Evolutionary conservation across 2,329 filamentous ascomycete genomes (phyloP).

Genomic region (Trichoderma sp.): DNA sequence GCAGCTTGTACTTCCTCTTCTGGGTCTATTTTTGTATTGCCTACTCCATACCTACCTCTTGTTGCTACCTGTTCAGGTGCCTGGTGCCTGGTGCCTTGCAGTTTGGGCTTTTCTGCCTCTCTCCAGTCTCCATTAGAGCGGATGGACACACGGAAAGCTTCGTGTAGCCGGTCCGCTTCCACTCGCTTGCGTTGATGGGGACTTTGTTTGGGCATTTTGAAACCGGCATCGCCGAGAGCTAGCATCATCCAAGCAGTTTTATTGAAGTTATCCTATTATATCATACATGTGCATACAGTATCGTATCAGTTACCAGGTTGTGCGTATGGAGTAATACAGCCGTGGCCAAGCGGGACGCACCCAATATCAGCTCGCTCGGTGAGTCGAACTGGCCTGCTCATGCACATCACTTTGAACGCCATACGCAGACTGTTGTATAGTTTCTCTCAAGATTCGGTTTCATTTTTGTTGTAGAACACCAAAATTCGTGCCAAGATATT

Average conservation of each 20-base stretch:
- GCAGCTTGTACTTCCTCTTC: not conserved
- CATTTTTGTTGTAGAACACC: not conserved
- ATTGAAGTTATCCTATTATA: too few relatives aligned
- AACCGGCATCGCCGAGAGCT: constrained; percentile 13
- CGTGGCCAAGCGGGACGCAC: not conserved
- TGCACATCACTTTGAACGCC: not conserved
- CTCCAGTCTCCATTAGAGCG: not conserved
- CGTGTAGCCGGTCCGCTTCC: not conserved
- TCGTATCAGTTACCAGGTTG: not conserved
- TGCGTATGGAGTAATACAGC: not conserved
- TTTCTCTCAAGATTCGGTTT: not conserved
- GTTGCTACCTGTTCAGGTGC: not conserved
- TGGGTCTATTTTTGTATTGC: not conserved
- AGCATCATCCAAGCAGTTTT: not conserved
- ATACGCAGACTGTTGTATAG: not conserved
- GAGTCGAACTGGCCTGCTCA: not conserved
- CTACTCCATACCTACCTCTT: not conserved
- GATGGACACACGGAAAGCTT: not conserved
- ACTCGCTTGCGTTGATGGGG: not conserved
- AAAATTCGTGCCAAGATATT: constrained; percentile 4
- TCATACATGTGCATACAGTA: not conserved
- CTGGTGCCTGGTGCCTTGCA: constrained; percentile 15
- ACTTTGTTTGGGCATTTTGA: not conserved
- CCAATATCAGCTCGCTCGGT: not conserved
- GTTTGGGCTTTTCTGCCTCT: not conserved